phyloP scores from a whole-genome alignment of 2,329 filamentous ascomycete genomes.

The Aspergillus viridinutans region DNA sequence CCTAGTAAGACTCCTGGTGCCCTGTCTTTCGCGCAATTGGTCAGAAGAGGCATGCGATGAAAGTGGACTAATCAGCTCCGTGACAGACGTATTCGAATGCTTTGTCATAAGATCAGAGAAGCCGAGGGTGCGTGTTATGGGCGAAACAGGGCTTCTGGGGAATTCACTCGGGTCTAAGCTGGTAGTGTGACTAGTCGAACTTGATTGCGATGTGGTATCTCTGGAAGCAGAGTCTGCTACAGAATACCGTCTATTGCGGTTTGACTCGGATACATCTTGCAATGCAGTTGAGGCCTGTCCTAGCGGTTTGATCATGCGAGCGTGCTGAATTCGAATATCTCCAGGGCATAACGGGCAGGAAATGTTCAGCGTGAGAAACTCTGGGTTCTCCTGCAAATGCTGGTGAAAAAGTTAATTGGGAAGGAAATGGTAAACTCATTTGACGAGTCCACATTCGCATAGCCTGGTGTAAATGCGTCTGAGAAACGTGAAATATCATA shows the following conservation, averaged over 20 bases:
- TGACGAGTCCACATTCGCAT: background rate
- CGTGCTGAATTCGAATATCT: slow-evolving; percentile 28
- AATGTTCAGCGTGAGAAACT: slow-evolving; percentile 19
- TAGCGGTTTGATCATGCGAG: slow-evolving; percentile 32
- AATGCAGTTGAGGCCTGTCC: slow-evolving; percentile 22
- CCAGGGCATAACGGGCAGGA: slow-evolving; percentile 29
- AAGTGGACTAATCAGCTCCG: slow-evolving; percentile 9
- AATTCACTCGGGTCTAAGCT: slow-evolving; percentile 13
- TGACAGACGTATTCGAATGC: slow-evolving; percentile 5
- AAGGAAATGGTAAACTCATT: background rate
- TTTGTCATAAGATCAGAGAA: slow-evolving; percentile 14
- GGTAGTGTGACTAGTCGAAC: slow-evolving; percentile 21
- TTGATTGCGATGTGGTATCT: slow-evolving; percentile 18
- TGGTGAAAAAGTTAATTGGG: slow-evolving; percentile 1
- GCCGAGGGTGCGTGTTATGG: slow-evolving; percentile 5
- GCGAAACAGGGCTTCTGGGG: slow-evolving; percentile 13
- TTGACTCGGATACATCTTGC: slow-evolving; percentile 13
- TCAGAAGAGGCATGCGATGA: slow-evolving; percentile 6
- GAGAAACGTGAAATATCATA: slow-evolving; percentile 9
- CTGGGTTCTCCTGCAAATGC: slow-evolving; percentile 16
- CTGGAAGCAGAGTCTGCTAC: slow-evolving; percentile 13
- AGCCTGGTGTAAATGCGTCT: background rate
- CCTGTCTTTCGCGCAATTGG: slow-evolving; percentile 12
- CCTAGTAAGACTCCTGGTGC: slow-evolving; percentile 12
- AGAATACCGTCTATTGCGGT: slow-evolving; percentile 14